A percentile compares a stretch with the other conserved stretches of the same genome.
Conservation (phyloP, 257 asterid species). For the Haberlea rhodopensis region DNA sequence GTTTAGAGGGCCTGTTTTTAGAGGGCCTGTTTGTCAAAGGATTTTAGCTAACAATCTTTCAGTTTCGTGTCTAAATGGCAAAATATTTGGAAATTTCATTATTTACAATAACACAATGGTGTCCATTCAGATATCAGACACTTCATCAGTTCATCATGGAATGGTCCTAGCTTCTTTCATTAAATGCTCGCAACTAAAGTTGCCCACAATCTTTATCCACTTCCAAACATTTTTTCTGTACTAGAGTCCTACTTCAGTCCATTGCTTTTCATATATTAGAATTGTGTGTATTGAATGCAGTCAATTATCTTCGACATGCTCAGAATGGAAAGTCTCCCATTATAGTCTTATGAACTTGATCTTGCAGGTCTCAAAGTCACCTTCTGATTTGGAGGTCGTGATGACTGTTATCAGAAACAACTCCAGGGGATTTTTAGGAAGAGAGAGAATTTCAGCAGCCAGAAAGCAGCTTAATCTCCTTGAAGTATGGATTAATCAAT, state of each 20-base stretch:
- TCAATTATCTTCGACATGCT: slow-evolving; percentile 18
- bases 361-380: slow-evolving; percentile 79
- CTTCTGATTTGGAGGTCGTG: slow-evolving; percentile 89
- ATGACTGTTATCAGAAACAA: slow-evolving; percentile 76
- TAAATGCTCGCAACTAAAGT: too few species aligned
- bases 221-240: background rate
- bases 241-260: slow-evolving; percentile 8
- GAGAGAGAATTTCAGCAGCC: slow-evolving; percentile 63
- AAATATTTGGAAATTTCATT: background rate
- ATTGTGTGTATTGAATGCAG: slow-evolving; percentile 13
- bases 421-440: slow-evolving; percentile 68
- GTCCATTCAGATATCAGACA: background rate
- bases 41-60: background rate
- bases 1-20: slow-evolving; percentile 9
- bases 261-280: slow-evolving; percentile 14
- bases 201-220: background rate
- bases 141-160: background rate
- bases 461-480: slow-evolving; percentile 80
- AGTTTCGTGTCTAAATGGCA: background rate
- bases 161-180: background rate
- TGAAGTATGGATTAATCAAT: slow-evolving; percentile 51
- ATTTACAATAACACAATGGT: background rate
- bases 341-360: slow-evolving; percentile 12
- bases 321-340: slow-evolving; percentile 13
- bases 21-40: slow-evolving; percentile 1